Evolutionary conservation across 495 filamentous ascomycete species (phyloP).

Genomic region (Sphaerosporella brunnea): DNA sequence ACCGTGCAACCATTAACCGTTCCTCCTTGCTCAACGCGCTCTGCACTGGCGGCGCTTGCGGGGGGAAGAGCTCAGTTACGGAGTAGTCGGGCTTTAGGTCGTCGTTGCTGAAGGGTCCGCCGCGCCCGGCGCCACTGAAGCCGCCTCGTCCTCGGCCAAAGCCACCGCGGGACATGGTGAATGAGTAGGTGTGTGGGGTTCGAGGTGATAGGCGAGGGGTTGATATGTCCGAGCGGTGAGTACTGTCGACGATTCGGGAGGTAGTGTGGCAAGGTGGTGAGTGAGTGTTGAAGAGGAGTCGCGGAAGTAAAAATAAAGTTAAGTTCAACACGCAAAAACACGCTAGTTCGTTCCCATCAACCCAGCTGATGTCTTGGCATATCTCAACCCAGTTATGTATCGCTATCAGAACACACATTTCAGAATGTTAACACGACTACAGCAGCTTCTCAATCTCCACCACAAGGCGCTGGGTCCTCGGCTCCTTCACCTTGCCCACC

Average conservation of each 20-base stretch:
- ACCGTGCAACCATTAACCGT: constrained; percentile 17
- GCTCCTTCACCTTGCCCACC: constrained; percentile 34
- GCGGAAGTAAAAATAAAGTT: background rate
- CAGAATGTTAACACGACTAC: no score
- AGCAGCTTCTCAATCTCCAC: constrained; percentile 41
- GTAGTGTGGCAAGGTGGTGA: background rate
- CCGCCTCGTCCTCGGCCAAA: constrained; percentile 18
- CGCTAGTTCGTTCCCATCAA: no score
- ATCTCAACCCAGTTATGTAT: no score
- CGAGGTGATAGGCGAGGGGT: background rate
- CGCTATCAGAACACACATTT: no score
- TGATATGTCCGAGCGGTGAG: background rate
- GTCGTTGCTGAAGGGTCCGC: constrained; percentile 13
- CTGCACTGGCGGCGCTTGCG: constrained; percentile 22
- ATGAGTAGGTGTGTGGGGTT: background rate
- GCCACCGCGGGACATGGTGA: constrained; percentile 21
- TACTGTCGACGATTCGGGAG: background rate
- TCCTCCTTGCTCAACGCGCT: constrained; percentile 22
- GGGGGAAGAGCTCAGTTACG: constrained; percentile 25
- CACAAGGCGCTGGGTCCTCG: constrained; percentile 39
- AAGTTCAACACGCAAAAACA: background rate
- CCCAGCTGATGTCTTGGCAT: no score
- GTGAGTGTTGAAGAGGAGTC: background rate
- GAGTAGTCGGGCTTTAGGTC: constrained; percentile 25
- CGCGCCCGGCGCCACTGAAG: constrained; percentile 8